These are phyloP conservation scores for Trichoderma atroviride DNA, from an alignment of 2,329 filamentous ascomycete species.

Conservation along the genomic window DNA sequence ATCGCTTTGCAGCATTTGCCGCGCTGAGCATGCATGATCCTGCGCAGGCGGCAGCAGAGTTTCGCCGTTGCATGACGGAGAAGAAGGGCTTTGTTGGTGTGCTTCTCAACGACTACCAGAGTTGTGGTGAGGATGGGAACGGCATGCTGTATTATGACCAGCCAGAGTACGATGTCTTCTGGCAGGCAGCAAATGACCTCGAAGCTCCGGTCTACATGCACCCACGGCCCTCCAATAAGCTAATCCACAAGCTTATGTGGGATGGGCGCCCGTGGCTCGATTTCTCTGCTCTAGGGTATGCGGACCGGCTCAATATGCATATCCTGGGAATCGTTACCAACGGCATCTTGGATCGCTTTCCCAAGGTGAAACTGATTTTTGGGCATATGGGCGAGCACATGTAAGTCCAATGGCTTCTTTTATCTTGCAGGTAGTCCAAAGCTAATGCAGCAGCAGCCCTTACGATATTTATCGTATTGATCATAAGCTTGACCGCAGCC, in stretches of 20 bases:
- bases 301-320: conserved; percentile 61
- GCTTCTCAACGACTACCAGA: conserved; percentile 64
- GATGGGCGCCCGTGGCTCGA: conserved; percentile 61
- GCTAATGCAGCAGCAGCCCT: conserved; percentile 32
- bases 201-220: conserved; percentile 68
- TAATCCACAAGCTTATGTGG: conserved; percentile 61
- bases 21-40: conserved; percentile 58
- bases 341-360: conserved; percentile 52
- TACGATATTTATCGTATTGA: conserved; percentile 54
- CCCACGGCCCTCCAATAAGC: conserved; percentile 59
- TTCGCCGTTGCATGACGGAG: conserved; percentile 56
- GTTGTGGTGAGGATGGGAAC: conserved; percentile 60
- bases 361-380: conserved; percentile 49
- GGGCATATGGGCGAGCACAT: conserved; percentile 54
- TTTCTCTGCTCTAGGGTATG: conserved; percentile 61
- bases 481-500: conserved; percentile 56
- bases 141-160: conserved; percentile 67
- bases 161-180: conserved; percentile 63
- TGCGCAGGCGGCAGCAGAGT: conserved; percentile 51
- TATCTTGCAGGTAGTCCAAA: not conserved
- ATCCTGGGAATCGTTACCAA: conserved; percentile 54
- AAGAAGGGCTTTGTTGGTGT: conserved; percentile 61
- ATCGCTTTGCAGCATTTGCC: conserved; percentile 51
- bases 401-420: not conserved
- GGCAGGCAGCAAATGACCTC: conserved; percentile 59